phyloP scores from a whole-genome alignment of 129 eudicot species.

The Erigeron canadensis region DNA sequence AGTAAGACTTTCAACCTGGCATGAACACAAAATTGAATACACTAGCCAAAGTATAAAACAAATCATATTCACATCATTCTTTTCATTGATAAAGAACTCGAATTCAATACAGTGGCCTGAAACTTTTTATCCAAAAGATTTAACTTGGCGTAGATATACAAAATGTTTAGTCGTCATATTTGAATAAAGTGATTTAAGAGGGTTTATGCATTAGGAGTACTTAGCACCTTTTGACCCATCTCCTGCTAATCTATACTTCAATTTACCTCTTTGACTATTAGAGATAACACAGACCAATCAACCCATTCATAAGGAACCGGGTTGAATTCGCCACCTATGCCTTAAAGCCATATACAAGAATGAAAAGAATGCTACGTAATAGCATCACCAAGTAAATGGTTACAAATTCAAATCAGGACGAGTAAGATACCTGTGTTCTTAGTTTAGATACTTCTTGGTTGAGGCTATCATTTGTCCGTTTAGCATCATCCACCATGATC shows the following conservation, averaged over 20 bases:
- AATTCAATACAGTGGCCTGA: neutral
- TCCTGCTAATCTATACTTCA: neutral
- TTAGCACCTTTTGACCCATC: neutral
- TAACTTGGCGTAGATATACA: neutral
- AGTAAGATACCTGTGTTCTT: constrained; percentile 65
- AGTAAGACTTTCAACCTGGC: constrained; percentile 75
- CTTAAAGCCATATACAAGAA: neutral
- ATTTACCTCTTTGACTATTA: neutral
- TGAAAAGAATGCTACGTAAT: neutral
- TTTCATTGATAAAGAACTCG: neutral
- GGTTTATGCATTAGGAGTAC: neutral
- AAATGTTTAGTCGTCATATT: neutral
- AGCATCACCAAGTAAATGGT: constrained; percentile 4
- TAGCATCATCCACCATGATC: constrained; percentile 43
- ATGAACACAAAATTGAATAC: constrained; percentile 18
- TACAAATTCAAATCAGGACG: constrained; percentile 5
- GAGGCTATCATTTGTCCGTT: constrained; percentile 48
- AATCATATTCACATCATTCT: neutral
- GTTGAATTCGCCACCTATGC: constrained; percentile 2
- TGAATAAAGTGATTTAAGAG: neutral
- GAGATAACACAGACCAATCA: neutral
- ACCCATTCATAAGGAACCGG: constrained; percentile 1
- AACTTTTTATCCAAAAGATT: too few relatives aligned
- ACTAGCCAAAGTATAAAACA: neutral
- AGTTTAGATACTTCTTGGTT: constrained; percentile 60